Base-by-base conservation (phyloP, 192 early-diverging fungal species). In the Chytriomyces sp. region DNA sequence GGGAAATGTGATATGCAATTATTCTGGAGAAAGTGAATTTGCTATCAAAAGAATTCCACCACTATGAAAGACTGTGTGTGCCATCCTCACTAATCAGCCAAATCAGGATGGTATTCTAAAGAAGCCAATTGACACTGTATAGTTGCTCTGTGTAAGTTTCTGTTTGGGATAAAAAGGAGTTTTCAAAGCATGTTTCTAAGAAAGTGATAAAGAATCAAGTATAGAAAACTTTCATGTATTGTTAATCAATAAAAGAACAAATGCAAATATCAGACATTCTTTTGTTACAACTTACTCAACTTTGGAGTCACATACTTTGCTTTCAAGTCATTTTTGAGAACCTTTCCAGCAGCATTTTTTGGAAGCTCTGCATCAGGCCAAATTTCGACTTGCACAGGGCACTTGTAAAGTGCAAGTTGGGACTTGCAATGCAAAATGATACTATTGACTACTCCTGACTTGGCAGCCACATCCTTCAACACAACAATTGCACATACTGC, bases 401-500 rank as follows among this genome's bases (percentile, higher is more conserved):
- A 69, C 66, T 69, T 69, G 66, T 53, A 69, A n/a, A 53, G 26
- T 12, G 66, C 66, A 17, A 69, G 30, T 12, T 22, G 30, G 31
- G 25, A 10, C 33, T 53, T 53, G 54, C 66, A 57, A 32, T 57
- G 54, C 14, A 8, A 14, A 19, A 69, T 69, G n/a, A 69, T 56
- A 4, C 52, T 41, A 22, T 44, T 7, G 17, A 30, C 39, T n/a
- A 12, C 41, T n/a, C 17, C 14, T 1, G 22, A 14, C 22, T 49
- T 49, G 14, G 44, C 22, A 17, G 26, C 32, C 14, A 26, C 17
- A 59, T 32, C 28, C 61, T 63, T 69, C 30, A 57, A 0, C 1
- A n/a, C 10, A 17, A 76, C 75, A 6, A 62, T 60, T 0, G 75
- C 75, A 7, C 28, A 75, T 5, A 76, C 75, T 25, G 76, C 59